Percentiles rank a stretch among this genome's conserved stretches.
These are phyloP conservation scores for Plectranthus barbatus DNA, from an alignment of 257 asterid species.

Conservation along the genomic window DNA sequence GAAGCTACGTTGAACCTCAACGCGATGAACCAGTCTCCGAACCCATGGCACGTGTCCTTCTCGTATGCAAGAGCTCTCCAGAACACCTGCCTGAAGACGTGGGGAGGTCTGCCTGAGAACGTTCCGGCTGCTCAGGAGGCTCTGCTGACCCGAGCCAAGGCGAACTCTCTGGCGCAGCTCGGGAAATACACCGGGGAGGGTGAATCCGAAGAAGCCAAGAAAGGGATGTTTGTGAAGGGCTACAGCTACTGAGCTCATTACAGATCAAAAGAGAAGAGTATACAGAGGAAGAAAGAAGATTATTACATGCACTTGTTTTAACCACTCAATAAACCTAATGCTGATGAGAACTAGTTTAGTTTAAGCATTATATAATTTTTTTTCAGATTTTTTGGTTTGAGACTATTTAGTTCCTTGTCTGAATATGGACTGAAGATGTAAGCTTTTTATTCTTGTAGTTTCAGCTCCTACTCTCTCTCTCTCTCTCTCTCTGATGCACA, in stretches of 20 bases:
- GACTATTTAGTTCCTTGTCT: background rate
- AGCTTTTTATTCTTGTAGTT: background rate
- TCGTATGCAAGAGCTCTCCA: conserved; percentile 74
- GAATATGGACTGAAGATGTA: background rate
- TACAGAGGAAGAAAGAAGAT: background rate
- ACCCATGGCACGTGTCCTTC: conserved; percentile 80
- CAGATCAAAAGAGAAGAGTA: background rate
- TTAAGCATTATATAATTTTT: conserved; percentile 19
- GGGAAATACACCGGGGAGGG: conserved; percentile 72
- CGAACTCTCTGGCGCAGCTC: conserved; percentile 75
- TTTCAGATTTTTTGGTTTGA: conserved; percentile 8
- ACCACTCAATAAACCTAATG: conserved; percentile 11
- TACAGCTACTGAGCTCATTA: conserved; percentile 40
- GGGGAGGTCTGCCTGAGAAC: conserved; percentile 68
- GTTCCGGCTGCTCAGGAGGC: conserved; percentile 59
- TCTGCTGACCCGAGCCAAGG: conserved; percentile 54
- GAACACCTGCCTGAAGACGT: conserved; percentile 72
- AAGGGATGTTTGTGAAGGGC: conserved; percentile 71
- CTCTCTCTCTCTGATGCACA: background rate
- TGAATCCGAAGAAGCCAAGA: conserved; percentile 71
- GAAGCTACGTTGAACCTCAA: conserved; percentile 74
- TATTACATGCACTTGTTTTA: conserved; percentile 20
- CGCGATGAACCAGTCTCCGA: conserved; percentile 76
- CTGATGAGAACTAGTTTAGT: conserved; percentile 32
- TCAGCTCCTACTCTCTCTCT: background rate